Evolutionary conservation across 371 early-diverging fungal genomes (phyloP).

Genomic region (Ordospora pajunii): DNA sequence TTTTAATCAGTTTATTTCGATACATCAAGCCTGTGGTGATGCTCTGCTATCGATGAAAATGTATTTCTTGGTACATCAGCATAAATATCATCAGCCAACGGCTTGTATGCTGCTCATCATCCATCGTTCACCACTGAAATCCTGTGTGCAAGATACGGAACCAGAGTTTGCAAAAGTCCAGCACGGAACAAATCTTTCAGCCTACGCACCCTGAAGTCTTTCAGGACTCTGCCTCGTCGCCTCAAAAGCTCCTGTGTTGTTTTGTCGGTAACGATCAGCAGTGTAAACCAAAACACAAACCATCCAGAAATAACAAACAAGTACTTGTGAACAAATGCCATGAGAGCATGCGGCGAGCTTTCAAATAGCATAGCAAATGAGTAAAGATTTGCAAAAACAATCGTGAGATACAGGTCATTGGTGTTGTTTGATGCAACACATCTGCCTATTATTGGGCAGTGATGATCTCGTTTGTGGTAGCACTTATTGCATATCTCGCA

Average conservation of each 20-base stretch:
- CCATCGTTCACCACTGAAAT: neutral
- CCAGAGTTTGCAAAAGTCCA: neutral
- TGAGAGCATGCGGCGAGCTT: neutral
- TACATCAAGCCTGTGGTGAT: too few species aligned
- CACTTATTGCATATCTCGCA: constrained; percentile 57
- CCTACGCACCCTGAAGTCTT: neutral
- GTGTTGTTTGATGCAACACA: constrained; percentile 57
- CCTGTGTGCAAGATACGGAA: constrained; percentile 13
- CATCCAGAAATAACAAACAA: neutral
- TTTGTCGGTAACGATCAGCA: constrained; percentile 21
- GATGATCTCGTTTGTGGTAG: constrained; percentile 59
- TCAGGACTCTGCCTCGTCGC: neutral
- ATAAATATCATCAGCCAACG: too few species aligned
- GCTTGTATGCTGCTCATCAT: too few species aligned
- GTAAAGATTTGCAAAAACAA: constrained; percentile 20
- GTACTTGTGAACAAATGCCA: constrained; percentile 14
- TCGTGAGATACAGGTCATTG: constrained; percentile 24
- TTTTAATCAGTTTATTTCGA: too few species aligned
- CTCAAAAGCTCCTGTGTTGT: constrained; percentile 27
- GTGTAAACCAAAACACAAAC: constrained; percentile 25
- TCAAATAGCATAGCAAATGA: neutral
- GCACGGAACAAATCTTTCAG: neutral
- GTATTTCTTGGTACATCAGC: too few species aligned
- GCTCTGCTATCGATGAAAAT: too few species aligned
- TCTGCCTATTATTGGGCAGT: constrained; percentile 57